A percentile compares a stretch with the other conserved stretches of the same genome.
Evolutionary conservation across 2,329 filamentous ascomycete species (phyloP).

Genomic region (Colletotrichum liriopes): DNA sequence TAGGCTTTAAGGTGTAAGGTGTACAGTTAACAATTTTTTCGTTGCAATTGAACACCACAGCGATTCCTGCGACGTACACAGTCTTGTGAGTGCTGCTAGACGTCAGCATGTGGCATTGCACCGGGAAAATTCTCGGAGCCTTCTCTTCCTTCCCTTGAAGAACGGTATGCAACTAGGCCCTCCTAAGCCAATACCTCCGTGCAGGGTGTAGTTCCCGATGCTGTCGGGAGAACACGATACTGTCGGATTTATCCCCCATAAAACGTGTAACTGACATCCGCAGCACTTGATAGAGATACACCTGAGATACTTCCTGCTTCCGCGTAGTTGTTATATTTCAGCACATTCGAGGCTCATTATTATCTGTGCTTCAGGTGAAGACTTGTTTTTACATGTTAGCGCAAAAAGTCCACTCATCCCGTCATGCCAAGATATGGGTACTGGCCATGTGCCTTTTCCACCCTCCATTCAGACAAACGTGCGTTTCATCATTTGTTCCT

Average conservation of each 20-base stretch:
- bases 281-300: neutral
- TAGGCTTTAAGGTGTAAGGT: too few species aligned
- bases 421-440: neutral
- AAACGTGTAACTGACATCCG: neutral
- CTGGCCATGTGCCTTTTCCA: neutral
- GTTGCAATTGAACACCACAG: neutral
- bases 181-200: neutral
- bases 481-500: neutral
- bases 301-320: neutral
- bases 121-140: neutral
- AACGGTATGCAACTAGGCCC: neutral
- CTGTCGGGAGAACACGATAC: neutral
- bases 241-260: neutral
- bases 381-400: neutral
- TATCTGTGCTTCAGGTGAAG: neutral
- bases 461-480: neutral
- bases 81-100: neutral
- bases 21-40: neutral
- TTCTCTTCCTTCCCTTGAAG: neutral
- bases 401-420: neutral
- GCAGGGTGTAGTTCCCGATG: neutral
- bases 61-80: neutral
- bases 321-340: neutral
- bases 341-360: neutral
- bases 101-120: neutral